These are phyloP conservation scores for Argentina anserina DNA, from an alignment of 306 rosid species.

Conservation along the genomic window DNA sequence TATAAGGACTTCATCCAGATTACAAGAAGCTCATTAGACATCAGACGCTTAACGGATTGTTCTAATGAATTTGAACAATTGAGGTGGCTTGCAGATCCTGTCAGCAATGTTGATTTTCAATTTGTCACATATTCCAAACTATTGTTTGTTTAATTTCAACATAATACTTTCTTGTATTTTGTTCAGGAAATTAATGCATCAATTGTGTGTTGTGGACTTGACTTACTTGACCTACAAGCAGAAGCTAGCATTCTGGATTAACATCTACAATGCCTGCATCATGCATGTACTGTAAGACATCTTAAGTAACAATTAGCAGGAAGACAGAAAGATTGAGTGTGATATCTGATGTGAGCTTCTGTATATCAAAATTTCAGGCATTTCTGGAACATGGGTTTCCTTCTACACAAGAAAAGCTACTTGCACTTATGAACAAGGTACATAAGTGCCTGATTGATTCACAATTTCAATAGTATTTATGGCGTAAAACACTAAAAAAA, in stretches of 20 bases:
- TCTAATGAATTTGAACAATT: slow-evolving; percentile 44
- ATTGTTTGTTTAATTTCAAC: not conserved
- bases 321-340: not conserved
- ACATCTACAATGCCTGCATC: slow-evolving; percentile 87
- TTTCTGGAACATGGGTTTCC: slow-evolving; percentile 83
- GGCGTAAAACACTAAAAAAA: not conserved
- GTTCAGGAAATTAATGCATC: slow-evolving; percentile 59
- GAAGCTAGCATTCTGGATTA: slow-evolving; percentile 94
- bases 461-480: not conserved
- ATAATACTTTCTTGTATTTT: not conserved
- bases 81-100: slow-evolving; percentile 41
- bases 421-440: slow-evolving; percentile 83
- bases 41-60: slow-evolving; percentile 43
- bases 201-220: slow-evolving; percentile 58
- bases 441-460: not conserved
- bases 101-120: not conserved
- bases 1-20: slow-evolving; percentile 79
- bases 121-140: not conserved
- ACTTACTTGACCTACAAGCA: slow-evolving; percentile 78
- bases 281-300: slow-evolving; percentile 96
- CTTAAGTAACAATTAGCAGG: slow-evolving; percentile 19
- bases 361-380: slow-evolving; percentile 62
- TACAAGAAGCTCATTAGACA: slow-evolving; percentile 48
- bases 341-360: slow-evolving; percentile 6
- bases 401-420: slow-evolving; percentile 60